Base-by-base conservation (phyloP, 768 basidiomycete species). In the Boletus tomentosulus region DNA sequence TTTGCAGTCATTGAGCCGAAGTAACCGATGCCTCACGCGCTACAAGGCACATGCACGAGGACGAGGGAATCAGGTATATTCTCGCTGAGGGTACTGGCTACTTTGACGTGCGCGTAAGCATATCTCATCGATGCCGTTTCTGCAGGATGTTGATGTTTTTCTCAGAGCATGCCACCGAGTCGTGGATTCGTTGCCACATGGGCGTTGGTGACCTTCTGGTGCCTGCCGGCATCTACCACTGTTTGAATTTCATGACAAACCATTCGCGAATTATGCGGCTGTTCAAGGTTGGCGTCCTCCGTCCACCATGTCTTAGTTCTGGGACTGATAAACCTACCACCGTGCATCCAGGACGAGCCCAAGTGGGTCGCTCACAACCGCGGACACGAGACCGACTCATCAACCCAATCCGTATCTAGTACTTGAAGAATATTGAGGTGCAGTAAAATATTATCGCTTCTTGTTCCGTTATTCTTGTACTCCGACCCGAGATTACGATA, bases 31-130 rank as follows among this genome's bases (percentile, higher is more conserved):
- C 33, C n/a, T 43, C 22, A 34, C 34, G 8, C 13, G 11, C 25
- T 6, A 38, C 8, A 63, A 90, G 88, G 65, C 92, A 95, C 65
- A 80, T 95, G 76, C 92, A 96, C 62, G 92, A 95, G 69, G 93
- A 96, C 62, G 93, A 98, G 66, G 93, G 95, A 73, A 95, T 94
- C 65, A 79, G 92, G 5, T 96, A 88, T 65, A 82, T 93, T 59
- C 76, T 91, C 30, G n/a, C n/a, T n/a, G 78, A 80, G 4, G 94
- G 94, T 19, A 83, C 81, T 46, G 93, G 92, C 0, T 96, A 85
- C 76, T 96, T 96, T 67, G 94, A 96, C 62, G 81, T 96, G 38
- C 79, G 92, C 58, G n/a, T 89, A 61, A 46, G 82, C 62, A n/a
- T 8, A 13, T 31, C 9, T 0, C 22, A 12, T 41, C 5, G 39